Conservation (phyloP, 306 rosid genomes). For the cucumber (Cucumis sativus) region Cucumber_9930_V3 NC_026657.2:29823501-29824000, state of each 20-base stretch:
- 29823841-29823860: constrained; percentile 73
- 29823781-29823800: constrained; percentile 67
- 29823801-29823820: constrained; percentile 95
- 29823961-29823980: neutral
- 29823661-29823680: neutral
- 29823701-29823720: constrained; percentile 92
- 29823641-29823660: constrained; percentile 3
- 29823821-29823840: constrained; percentile 68
- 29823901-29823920: constrained; percentile 11
- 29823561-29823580: constrained; percentile 66
- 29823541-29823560: constrained; percentile 96
- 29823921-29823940: constrained; percentile 14
- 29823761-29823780: constrained; percentile 92
- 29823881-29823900: constrained; percentile 86
- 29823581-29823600: constrained; percentile 83
- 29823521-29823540: constrained; percentile 83
- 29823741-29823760: constrained; percentile 90
- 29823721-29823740: constrained; percentile 93
- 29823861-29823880: constrained; percentile 96
- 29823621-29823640: neutral
- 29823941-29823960: neutral
- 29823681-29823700: constrained; percentile 22
- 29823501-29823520: constrained; percentile 60
- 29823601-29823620: constrained; percentile 33
- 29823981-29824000: constrained; percentile 67